Base-by-base conservation (phyloP, 2,329 filamentous ascomycete genomes). In the Didymella glomerata region DNA sequence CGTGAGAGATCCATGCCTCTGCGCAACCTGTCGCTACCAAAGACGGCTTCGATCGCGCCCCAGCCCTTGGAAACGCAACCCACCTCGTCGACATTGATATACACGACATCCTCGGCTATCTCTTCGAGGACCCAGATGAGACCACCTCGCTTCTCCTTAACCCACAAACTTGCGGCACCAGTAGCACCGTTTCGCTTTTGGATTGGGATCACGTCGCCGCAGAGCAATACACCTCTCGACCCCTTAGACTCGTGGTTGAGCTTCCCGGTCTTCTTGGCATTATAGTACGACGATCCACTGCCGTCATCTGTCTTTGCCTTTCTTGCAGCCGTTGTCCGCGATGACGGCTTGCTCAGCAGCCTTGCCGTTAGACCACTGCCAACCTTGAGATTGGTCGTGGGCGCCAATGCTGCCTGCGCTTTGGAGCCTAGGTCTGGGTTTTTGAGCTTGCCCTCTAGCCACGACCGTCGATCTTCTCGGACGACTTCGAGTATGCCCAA, bases 61-160 rank as follows among this genome's bases (percentile, higher is more conserved):
- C 84, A 84, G 36, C 90, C 84, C 50, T 85, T 87, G 27, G 86
- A 84, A 18, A 97, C 85, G 42, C 85, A 84, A 41, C 92, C 93
- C 27, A 92, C 88, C 56, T 93, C 89, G 72, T 96, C 91, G 20
- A 96, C 84, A 11, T 83, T 84, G 42, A 99, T 79, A 61, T 87
- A 86, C 4, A 91, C 93, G 38, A 95, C 89, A 74, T 99, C 93
- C 78, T 99, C 95, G 54, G 94, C 92, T 61, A 99, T 98, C 78
- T 99, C 95, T 76, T 99, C 95, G 2, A 99, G 80, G 9, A 99
- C 95, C 95, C 95, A 99, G 60, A 99, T 98, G 60, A 99, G 80
- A 10, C 94, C 93, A 51, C 92, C 88, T 48, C 90, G 87, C 78
- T 99, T 99, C 77, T 99, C 95, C 80, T 99, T 99, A 3, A 99